Evolutionary conservation across 768 basidiomycete species (phyloP), one percentile per base, ranked within the genome.

Genomic region (Postia placenta): DNA sequence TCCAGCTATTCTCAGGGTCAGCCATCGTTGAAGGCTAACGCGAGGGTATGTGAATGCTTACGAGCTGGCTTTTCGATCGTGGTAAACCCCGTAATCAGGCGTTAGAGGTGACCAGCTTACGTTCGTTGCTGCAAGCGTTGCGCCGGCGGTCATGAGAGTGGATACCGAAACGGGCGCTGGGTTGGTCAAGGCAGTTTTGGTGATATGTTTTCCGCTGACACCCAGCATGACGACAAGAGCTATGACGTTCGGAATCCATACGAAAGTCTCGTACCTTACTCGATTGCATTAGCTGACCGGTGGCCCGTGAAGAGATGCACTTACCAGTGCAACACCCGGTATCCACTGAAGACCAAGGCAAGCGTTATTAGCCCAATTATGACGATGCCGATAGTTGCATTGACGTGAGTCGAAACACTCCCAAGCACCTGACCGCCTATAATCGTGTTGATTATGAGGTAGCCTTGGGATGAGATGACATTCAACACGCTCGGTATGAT

Each of bases 41-140:
- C 6, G 7, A 39, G 38, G 19, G 20, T 9, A 39, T n/a, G 6
- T 39, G 17, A 39, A 9, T 9, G 17, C 38, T 14, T 39, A 56
- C 55, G 55, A 46, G 5, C 52, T 56, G 19, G 52, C 60, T 49
- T 59, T 64, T 49, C 23, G 58, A 53, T 51, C 64, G 56, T 78
- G 74, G 53, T 76, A 76, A 25, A 74, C 69, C n/a, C 74, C 74
- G 42, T 77, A 78, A 47, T 79, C 76, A 1, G 74, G 63, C 1
- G 67, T 68, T 55, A 76, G 60, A 1, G 69, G 49, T 35, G 68
- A 64, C 65, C 67, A 74, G 42, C 69, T 67, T 35, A 75, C 57
- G 22, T 73, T 60, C 28, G 66, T 73, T 0, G 74, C 68, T 5
- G 69, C 69, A 38, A 79, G 53, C 1, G 72, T 69, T 2, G 75